Evolutionary conservation across 75 land plant species (phyloP).

Genomic region (Picea sitchensis): DNA sequence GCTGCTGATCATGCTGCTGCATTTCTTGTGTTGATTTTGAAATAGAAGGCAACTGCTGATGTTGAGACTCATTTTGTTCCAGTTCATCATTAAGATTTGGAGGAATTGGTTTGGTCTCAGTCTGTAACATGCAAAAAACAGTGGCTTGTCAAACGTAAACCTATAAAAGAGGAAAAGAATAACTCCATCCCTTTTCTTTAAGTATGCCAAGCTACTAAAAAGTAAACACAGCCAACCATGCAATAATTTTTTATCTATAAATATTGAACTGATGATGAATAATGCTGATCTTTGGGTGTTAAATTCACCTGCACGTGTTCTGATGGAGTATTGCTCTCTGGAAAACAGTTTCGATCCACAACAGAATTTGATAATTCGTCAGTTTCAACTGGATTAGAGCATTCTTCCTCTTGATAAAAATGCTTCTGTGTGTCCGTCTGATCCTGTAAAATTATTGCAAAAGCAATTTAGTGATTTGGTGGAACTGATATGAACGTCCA

Average conservation of each 20-base stretch:
- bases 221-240: neutral
- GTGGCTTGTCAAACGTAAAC: neutral
- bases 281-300: neutral
- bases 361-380: neutral
- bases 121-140: neutral
- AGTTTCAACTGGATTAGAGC: neutral
- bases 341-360: neutral
- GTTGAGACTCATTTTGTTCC: neutral
- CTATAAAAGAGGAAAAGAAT: neutral
- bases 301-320: neutral
- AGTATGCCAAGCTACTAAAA: neutral
- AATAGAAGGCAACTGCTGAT: neutral
- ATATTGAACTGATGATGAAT: neutral
- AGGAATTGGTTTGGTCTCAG: neutral
- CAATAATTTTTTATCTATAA: neutral
- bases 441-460: conserved; percentile 1
- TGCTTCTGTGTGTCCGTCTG: neutral
- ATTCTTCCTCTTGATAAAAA: neutral
- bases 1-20: neutral
- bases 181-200: neutral
- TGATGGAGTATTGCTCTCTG: neutral
- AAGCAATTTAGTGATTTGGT: neutral
- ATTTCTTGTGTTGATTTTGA: neutral
- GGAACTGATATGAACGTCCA: neutral
- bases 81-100: neutral